A percentile compares a stretch with the other conserved stretches of the same genome.
Evolutionary conservation across 2,329 filamentous ascomycete species (phyloP).

Genomic region (Gliomastix tumulicola): DNA sequence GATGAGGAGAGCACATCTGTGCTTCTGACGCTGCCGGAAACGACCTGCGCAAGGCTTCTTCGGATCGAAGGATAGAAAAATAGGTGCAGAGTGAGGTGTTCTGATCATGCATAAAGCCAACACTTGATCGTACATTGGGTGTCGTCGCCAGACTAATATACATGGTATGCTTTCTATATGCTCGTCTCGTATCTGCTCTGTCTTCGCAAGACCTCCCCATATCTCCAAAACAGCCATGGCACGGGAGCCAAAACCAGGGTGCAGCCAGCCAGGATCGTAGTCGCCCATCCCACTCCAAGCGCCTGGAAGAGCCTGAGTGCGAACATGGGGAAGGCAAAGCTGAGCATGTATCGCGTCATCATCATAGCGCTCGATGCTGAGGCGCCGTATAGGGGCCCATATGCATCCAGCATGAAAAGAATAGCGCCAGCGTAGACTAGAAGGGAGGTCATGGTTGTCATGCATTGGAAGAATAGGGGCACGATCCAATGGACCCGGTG

Average conservation of each 20-base stretch:
- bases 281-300: conserved; percentile 36
- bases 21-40: conserved; percentile 4
- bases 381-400: conserved; percentile 16
- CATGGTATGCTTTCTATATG: no score
- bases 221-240: conserved; percentile 19
- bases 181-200: conserved; percentile 17
- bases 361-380: conserved; percentile 16
- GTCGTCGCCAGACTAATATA: no score
- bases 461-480: conserved; percentile 14
- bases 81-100: no score
- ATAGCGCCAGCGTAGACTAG: conserved; percentile 17
- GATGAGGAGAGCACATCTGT: conserved; percentile 2
- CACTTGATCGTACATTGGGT: no score
- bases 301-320: conserved; percentile 28
- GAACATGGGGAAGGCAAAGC: conserved; percentile 45
- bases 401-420: conserved; percentile 18
- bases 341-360: conserved; percentile 41
- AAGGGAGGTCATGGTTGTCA: conserved; percentile 16
- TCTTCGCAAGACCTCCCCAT: conserved; percentile 12
- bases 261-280: conserved; percentile 30
- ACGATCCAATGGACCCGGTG: conserved; percentile 13
- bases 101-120: no score
- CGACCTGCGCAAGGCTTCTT: conserved; percentile 5
- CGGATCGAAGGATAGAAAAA: no score
- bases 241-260: conserved; percentile 26